Evolutionary conservation across 805 yeast species (phyloP), one percentile per base, ranked within the genome.

Genomic region (Lipomyces mesembrius): DNA sequence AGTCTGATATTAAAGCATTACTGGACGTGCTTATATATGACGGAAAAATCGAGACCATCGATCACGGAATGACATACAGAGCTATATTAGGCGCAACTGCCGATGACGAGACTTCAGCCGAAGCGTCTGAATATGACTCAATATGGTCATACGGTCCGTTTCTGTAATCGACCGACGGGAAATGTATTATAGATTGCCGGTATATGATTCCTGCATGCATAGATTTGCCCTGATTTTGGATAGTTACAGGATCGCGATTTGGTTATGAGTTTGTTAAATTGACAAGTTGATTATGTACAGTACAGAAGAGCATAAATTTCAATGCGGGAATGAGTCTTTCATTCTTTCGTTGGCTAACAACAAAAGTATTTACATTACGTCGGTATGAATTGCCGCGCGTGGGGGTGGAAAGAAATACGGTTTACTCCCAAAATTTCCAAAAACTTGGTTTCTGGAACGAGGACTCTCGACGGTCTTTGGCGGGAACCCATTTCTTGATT

Each of bases 1-100:
- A 85, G 25, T 81, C 84, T 49, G 96, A 95, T 76, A 88, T 95
- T 59, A 82, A 92, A 65, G 82, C 96, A 0, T 80, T 95, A 27
- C 92, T 98, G 77, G 96, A 92, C 70, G 98, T 95, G 17, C 79
- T 95, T 57, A 87, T 89, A 0, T 91, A 83, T 77, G 99, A 95
- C 74, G 97, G 92, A 73, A 90, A 88, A 76, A 76, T 95, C 60
- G 98, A 92, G 75, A 20, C 65, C 17, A 81, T 87, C 2, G 82
- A 83, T 54, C 80, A 85, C 35, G 87, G 81, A 2, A 85, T 88
- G 70, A 84, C 87, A 56, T 94, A 89, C 77, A 86, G 84, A 73
- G 95, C 96, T 0, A 77, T 89, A 56, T 93, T 88, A 73, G 85
- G 90, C 62, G 70, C 71, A 34, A 39, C 66, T 4, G 49, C 14